phyloP scores from a whole-genome alignment of 2,329 filamentous ascomycete species.

The Cladosporium austrohemisphaericum region DNA sequence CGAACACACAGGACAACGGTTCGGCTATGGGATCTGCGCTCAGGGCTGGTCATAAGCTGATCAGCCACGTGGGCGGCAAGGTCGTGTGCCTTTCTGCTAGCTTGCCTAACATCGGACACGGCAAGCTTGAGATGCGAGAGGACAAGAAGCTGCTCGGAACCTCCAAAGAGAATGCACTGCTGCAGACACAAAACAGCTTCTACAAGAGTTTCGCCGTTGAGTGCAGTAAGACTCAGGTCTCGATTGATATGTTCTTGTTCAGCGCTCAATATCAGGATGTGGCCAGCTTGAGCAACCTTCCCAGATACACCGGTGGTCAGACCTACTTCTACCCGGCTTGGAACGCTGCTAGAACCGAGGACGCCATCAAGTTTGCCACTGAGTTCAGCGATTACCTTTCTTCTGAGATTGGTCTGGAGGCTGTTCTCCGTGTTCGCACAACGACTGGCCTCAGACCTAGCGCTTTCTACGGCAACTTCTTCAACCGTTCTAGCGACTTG shows the following conservation, averaged over 20 bases:
- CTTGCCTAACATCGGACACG: slow-evolving; percentile 82
- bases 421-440: slow-evolving; percentile 89
- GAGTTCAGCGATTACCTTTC: slow-evolving; percentile 98
- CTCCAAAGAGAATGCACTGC: slow-evolving; percentile 78
- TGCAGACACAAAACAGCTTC: slow-evolving; percentile 92
- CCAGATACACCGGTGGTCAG: slow-evolving; percentile 92
- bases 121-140: slow-evolving; percentile 87
- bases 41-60: slow-evolving; percentile 90
- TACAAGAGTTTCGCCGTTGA: slow-evolving; percentile 99
- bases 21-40: slow-evolving; percentile 96
- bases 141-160: slow-evolving; percentile 95
- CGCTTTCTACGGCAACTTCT: slow-evolving; percentile 99
- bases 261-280: slow-evolving; percentile 96
- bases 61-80: slow-evolving; percentile 90
- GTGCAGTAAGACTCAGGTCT: slow-evolving; percentile 98
- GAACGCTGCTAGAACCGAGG: slow-evolving; percentile 89
- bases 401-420: slow-evolving; percentile 91
- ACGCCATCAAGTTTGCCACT: slow-evolving; percentile 94
- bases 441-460: slow-evolving; percentile 94
- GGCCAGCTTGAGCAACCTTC: slow-evolving; percentile 89
- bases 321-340: slow-evolving; percentile 98
- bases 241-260: slow-evolving; percentile 97
- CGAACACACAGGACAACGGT: slow-evolving; percentile 80
- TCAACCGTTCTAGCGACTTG: slow-evolving; percentile 95
- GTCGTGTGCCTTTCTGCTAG: slow-evolving; percentile 87